Percentiles rank a stretch among this genome's conserved stretches.
Conservation (phyloP, 2,329 filamentous ascomycete genomes). For the Spiromastix sp. region DNA sequence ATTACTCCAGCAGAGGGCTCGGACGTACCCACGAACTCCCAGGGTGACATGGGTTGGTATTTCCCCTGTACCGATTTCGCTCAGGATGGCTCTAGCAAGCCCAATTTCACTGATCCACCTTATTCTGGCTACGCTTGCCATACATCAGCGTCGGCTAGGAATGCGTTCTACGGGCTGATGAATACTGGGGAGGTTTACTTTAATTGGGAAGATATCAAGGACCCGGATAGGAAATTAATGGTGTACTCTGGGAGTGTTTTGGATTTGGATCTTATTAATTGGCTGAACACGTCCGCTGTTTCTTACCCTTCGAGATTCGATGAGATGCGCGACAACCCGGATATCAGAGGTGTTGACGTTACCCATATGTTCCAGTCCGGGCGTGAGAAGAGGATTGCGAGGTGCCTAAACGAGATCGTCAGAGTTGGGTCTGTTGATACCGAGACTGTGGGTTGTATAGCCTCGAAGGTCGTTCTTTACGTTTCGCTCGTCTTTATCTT, state of each 20-base stretch:
- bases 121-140: conserved; percentile 87
- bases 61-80: conserved; percentile 89
- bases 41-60: conserved; percentile 83
- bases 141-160: conserved; percentile 58
- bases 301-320: conserved; percentile 66
- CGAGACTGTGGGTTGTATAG: conserved; percentile 92
- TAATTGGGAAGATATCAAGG: conserved; percentile 89
- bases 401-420: conserved; percentile 87
- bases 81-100: conserved; percentile 75
- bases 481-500: conserved; percentile 86
- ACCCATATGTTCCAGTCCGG: conserved; percentile 76
- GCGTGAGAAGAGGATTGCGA: conserved; percentile 67
- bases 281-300: conserved; percentile 81
- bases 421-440: conserved; percentile 95
- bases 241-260: conserved; percentile 92
- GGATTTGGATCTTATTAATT: conserved; percentile 76
- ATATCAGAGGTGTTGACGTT: conserved; percentile 73
- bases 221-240: conserved; percentile 77
- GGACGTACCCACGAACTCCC: conserved; percentile 64
- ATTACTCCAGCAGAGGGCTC: conserved; percentile 64
- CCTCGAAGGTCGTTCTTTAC: conserved; percentile 92
- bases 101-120: conserved; percentile 62
- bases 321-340: conserved; percentile 59
- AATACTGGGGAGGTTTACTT: conserved; percentile 84
- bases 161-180: conserved; percentile 63